A percentile compares a stretch with the other conserved stretches of the same genome.
These are phyloP conservation scores for Chaetomium tenue DNA, from an alignment of 495 filamentous ascomycete genomes.

Conservation along the genomic window DNA sequence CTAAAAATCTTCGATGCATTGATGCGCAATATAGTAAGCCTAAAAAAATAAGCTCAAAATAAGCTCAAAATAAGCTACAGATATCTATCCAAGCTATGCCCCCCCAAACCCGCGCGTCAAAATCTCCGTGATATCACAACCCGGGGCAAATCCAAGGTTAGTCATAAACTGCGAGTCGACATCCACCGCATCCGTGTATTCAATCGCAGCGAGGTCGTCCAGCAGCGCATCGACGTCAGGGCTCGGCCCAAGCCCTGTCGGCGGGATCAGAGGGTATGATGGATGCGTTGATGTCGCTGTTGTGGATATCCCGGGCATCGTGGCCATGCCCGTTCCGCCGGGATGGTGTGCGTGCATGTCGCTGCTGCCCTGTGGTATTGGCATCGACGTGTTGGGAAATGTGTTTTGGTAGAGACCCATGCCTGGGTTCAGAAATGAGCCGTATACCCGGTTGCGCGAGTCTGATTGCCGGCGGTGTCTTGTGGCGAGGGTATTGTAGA, in stretches of 20 bases:
- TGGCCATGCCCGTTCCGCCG: not conserved
- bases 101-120: conserved; percentile 21
- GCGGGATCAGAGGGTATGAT: conserved; percentile 21
- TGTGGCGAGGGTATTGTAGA: not conserved
- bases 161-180: conserved; percentile 45
- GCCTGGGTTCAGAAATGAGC: not conserved
- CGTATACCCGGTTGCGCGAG: not conserved
- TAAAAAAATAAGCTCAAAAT: no score
- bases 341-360: conserved; percentile 1
- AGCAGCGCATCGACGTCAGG: conserved; percentile 58
- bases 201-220: conserved; percentile 62
- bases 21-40: not conserved
- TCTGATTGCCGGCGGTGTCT: not conserved
- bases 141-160: conserved; percentile 58
- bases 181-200: conserved; percentile 56
- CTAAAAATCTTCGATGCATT: not conserved
- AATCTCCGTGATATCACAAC: conserved; percentile 35
- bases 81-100: conserved; percentile 9
- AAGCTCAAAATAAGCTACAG: not conserved
- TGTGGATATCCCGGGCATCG: conserved; percentile 1
- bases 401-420: not conserved
- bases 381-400: not conserved
- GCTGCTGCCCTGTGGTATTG: conserved; percentile 13
- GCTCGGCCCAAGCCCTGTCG: conserved; percentile 19
- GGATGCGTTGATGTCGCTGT: conserved; percentile 1